phyloP scores from a whole-genome alignment of 495 filamentous ascomycete genomes.

The Annulohypoxylon stygium region DNA sequence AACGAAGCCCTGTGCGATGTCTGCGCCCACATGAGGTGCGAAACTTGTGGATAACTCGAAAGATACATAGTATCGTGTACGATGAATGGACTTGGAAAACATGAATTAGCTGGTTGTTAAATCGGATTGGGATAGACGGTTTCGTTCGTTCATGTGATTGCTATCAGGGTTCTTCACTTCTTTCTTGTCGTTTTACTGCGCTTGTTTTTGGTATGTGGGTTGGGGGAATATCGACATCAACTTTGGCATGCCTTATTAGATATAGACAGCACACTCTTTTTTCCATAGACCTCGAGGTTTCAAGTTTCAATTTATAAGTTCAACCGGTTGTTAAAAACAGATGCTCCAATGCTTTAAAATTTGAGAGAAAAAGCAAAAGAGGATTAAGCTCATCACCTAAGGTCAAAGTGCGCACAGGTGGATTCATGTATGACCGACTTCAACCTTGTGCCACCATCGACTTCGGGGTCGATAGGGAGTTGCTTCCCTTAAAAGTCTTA shows the following conservation, averaged over 20 bases:
- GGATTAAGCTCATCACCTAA: background rate
- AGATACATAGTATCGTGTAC: background rate
- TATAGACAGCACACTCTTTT: constrained; percentile 23
- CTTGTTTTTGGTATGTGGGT: constrained; percentile 1
- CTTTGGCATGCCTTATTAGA: background rate
- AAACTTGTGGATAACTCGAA: background rate
- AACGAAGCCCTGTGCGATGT: background rate
- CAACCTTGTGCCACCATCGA: constrained; percentile 16
- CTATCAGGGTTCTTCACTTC: constrained; percentile 5
- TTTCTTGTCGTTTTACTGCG: constrained; percentile 6
- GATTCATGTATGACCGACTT: constrained; percentile 20
- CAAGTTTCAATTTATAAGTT: constrained; percentile 9
- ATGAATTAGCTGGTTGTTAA: background rate
- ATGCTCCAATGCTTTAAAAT: background rate
- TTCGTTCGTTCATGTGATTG: constrained; percentile 15
- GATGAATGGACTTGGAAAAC: background rate
- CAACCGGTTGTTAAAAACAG: constrained; percentile 7
- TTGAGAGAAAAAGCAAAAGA: background rate
- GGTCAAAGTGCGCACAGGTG: background rate
- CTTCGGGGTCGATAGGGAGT: background rate
- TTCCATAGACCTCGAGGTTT: constrained; percentile 39
- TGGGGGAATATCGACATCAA: background rate
- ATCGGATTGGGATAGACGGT: background rate
- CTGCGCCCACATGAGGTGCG: constrained; percentile 17
- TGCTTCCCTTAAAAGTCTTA: background rate